phyloP scores from a whole-genome alignment of 768 basidiomycete genomes.

The Xanthoconium purpureum region DNA sequence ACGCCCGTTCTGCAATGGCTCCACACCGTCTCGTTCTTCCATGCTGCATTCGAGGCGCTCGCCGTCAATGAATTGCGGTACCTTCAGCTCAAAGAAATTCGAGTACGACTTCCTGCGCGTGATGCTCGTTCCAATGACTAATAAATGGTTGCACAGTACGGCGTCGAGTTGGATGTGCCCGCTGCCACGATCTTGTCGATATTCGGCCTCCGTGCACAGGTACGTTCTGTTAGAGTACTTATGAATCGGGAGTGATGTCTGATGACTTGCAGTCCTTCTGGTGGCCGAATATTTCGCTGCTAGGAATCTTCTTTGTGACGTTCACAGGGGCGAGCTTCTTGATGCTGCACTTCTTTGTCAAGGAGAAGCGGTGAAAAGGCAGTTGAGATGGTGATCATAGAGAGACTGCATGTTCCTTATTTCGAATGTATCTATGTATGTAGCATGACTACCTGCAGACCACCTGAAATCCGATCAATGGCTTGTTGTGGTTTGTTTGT shows the following conservation, averaged over 20 bases:
- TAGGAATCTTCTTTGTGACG: conserved; percentile 81
- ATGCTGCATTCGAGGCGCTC: conserved; percentile 95
- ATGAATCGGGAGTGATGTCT: conserved; percentile 6
- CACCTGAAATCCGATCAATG: background rate
- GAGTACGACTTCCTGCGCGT: conserved; percentile 48
- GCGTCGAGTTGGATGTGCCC: conserved; percentile 94
- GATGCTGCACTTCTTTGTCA: conserved; percentile 83
- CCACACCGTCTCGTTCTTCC: conserved; percentile 94
- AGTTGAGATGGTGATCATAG: conserved; percentile 1
- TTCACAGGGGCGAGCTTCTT: conserved; percentile 79
- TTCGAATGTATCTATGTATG: background rate
- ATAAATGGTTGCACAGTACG: conserved; percentile 60
- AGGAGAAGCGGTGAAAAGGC: conserved; percentile 52
- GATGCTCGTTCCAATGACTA: background rate
- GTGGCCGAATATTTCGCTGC: conserved; percentile 92
- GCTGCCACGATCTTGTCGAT: conserved; percentile 93
- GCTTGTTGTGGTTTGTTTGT: conserved; percentile 23
- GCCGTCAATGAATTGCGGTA: conserved; percentile 98
- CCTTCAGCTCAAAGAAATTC: conserved; percentile 86
- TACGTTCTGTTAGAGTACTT: conserved; percentile 18
- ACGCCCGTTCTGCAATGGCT: conserved; percentile 74
- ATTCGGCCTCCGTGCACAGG: conserved; percentile 90
- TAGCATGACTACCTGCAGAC: no score
- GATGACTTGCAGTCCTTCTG: conserved; percentile 71
- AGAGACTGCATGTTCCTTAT: background rate